These are phyloP conservation scores for Stereocaulon alpinum DNA, from an alignment of 495 filamentous ascomycete genomes.

Conservation along the genomic window DNA sequence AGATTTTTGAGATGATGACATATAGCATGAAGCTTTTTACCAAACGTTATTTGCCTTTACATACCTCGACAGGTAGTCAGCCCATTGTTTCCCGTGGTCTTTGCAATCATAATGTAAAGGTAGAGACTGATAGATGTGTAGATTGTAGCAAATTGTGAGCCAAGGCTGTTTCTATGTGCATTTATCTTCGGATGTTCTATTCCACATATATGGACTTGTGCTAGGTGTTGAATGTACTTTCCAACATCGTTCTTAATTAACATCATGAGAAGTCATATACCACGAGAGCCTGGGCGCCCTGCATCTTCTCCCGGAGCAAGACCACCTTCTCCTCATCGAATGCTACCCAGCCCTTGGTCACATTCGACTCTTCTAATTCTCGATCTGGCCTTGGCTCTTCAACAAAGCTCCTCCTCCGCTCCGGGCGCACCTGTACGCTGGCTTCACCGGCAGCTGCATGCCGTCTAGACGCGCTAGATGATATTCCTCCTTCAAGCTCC, in stretches of 20 bases:
- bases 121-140: too few relatives aligned
- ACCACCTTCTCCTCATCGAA: slow-evolving; percentile 94
- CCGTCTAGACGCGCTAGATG: slow-evolving; percentile 32
- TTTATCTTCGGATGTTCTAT: too few relatives aligned
- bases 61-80: too few relatives aligned
- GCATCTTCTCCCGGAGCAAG: slow-evolving; percentile 59
- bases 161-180: too few relatives aligned
- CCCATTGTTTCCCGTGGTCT: too few relatives aligned
- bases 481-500: slow-evolving; percentile 75
- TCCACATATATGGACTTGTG: too few relatives aligned
- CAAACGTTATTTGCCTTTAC: too few relatives aligned
- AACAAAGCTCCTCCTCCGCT: slow-evolving; percentile 14
- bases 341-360: slow-evolving; percentile 58
- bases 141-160: too few relatives aligned
- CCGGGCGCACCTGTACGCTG: slow-evolving; percentile 46
- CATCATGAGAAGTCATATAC: slow-evolving; percentile 83
- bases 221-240: neutral
- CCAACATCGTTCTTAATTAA: neutral
- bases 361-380: slow-evolving; percentile 29
- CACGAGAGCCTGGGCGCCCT: slow-evolving; percentile 62
- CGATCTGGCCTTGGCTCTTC: slow-evolving; percentile 8
- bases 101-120: too few relatives aligned
- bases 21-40: too few relatives aligned
- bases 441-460: slow-evolving; percentile 33
- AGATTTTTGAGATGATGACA: too few relatives aligned